Evolutionary conservation across 2,329 filamentous ascomycete genomes (phyloP).

Genomic region (Fusarium agapanthi): DNA sequence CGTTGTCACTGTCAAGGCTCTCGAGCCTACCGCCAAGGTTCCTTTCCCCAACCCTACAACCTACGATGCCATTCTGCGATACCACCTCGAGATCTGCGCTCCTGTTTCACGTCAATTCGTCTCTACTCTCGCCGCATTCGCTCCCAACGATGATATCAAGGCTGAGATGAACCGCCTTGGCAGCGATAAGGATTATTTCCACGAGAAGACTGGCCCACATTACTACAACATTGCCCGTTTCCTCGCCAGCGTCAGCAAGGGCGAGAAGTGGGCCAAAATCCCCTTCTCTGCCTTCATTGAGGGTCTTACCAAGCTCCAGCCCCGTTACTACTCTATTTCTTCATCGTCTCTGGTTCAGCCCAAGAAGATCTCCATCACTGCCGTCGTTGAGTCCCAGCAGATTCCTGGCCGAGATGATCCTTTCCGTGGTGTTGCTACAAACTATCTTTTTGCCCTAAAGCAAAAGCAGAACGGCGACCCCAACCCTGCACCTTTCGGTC

Average conservation of each 20-base stretch:
- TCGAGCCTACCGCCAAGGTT: slow-evolving; percentile 95
- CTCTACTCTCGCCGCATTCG: slow-evolving; percentile 85
- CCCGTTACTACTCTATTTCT: slow-evolving; percentile 98
- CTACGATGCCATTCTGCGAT: slow-evolving; percentile 90
- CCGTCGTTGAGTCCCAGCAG: slow-evolving; percentile 85
- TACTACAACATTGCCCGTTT: slow-evolving; percentile 92
- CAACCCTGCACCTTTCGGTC: slow-evolving; percentile 80
- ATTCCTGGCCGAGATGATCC: slow-evolving; percentile 80
- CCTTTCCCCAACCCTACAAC: slow-evolving; percentile 98
- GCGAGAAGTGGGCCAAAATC: slow-evolving; percentile 81
- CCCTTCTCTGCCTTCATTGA: slow-evolving; percentile 97
- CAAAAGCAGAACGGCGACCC: slow-evolving; percentile 94
- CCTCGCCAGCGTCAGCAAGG: slow-evolving; percentile 75
- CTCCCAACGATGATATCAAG: slow-evolving; percentile 85
- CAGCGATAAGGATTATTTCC: slow-evolving; percentile 94
- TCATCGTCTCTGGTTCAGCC: slow-evolving; percentile 95
- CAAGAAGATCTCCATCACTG: slow-evolving; percentile 93
- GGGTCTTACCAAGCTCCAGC: slow-evolving; percentile 92
- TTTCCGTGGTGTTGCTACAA: slow-evolving; percentile 95
- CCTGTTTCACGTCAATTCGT: slow-evolving; percentile 97
- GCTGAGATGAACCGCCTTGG: slow-evolving; percentile 89
- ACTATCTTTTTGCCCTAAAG: slow-evolving; percentile 94
- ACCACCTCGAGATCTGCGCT: slow-evolving; percentile 96
- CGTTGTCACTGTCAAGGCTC: slow-evolving; percentile 87
- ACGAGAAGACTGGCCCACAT: slow-evolving; percentile 80